Percentiles rank a stretch among this genome's conserved stretches.
Conservation (phyloP, 73 alveolate genomes). For the Paramecium bursaria region DNA sequence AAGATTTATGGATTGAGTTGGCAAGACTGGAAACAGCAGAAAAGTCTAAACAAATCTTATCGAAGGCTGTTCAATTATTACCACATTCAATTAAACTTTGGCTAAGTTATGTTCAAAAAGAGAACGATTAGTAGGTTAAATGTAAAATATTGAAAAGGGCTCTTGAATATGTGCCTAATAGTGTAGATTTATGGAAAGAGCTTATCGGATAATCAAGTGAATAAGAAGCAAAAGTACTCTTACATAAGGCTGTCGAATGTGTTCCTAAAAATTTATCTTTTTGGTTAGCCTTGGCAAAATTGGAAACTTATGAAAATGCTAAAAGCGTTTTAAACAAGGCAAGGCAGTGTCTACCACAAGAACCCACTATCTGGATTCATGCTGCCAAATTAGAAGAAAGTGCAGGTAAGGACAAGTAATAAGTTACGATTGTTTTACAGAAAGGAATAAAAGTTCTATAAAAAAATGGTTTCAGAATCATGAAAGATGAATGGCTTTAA, state of each 20-base stretch:
- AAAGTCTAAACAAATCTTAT: constrained; percentile 82
- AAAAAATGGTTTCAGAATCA: constrained; percentile 71
- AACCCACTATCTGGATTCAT: constrained; percentile 87
- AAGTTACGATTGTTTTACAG: constrained; percentile 69
- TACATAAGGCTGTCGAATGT: constrained; percentile 90
- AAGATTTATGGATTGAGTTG: constrained; percentile 97
- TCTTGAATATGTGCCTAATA: constrained; percentile 83
- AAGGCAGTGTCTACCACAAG: constrained; percentile 87
- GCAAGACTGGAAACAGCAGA: constrained; percentile 90
- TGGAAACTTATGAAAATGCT: constrained; percentile 93
- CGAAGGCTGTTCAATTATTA: constrained; percentile 80
- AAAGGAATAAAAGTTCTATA: constrained; percentile 77
- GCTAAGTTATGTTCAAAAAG: constrained; percentile 85
- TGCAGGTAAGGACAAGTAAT: constrained; percentile 72
- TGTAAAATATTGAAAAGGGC: constrained; percentile 83
- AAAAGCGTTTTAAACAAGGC: constrained; percentile 90
- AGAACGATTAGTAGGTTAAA: constrained; percentile 79
- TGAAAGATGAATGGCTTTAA: constrained; percentile 81
- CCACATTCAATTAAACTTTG: constrained; percentile 93
- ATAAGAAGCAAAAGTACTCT: constrained; percentile 87
- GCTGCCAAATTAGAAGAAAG: constrained; percentile 94
- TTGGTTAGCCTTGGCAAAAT: constrained; percentile 95
- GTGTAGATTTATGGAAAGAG: constrained; percentile 94
- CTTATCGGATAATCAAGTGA: constrained; percentile 78
- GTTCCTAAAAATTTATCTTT: constrained; percentile 91